Conservation (phyloP, 2,329 filamentous ascomycete genomes). For the Incumbomyces lentus region DNA sequence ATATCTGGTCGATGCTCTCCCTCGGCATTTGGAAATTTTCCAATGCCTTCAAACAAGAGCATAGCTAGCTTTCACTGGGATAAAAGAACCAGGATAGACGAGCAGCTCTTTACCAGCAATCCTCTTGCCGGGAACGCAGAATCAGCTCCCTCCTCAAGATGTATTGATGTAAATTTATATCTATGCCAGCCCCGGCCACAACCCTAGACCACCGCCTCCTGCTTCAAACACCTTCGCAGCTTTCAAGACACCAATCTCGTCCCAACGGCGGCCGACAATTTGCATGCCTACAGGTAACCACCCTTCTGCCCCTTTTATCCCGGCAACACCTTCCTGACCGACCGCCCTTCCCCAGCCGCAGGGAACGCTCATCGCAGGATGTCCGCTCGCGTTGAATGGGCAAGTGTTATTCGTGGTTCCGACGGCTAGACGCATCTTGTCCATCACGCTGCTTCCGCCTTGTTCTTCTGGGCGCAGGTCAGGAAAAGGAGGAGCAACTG, state of each 20-base stretch:
- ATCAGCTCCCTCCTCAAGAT: no score
- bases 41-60: no score
- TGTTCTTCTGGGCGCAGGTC: constrained; percentile 17
- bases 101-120: no score
- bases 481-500: constrained; percentile 35
- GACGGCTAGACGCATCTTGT: constrained; percentile 35
- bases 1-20: no score
- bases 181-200: not conserved
- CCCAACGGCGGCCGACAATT: constrained; percentile 28
- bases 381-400: constrained; percentile 42
- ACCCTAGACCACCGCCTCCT: constrained; percentile 2
- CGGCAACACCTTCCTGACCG: not conserved
- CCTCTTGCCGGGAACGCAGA: no score
- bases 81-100: no score
- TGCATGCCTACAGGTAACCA: constrained; percentile 31
- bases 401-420: constrained; percentile 37
- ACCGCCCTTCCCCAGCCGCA: constrained; percentile 23
- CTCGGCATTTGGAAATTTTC: no score
- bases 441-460: constrained; percentile 25
- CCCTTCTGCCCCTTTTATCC: not conserved
- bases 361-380: constrained; percentile 41
- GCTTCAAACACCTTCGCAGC: constrained; percentile 10
- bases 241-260: constrained; percentile 25
- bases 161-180: no score
- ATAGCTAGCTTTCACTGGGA: no score